Base-by-base conservation (phyloP, 768 basidiomycete genomes). In the Amanita thiersii region DNA sequence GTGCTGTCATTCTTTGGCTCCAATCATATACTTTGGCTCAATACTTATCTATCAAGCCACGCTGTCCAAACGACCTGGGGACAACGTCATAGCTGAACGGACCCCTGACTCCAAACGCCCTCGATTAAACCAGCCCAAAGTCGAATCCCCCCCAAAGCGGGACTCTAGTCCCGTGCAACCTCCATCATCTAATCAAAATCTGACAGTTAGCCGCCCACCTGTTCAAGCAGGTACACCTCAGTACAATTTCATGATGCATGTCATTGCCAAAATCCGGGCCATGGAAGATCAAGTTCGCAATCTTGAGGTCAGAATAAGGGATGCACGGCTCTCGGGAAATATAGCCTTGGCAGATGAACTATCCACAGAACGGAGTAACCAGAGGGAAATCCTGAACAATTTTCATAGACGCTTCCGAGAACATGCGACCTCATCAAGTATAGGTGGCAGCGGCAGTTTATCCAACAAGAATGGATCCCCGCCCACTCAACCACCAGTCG, bases 101-200 rank as follows among this genome's bases (percentile, higher is more conserved):
- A 59, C 65, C 5, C 65, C 72, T 33, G 77, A 79, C 34, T 17
- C 66, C 19, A 78, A 77, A 51, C 66, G 69, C 39, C 57, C 57
- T 5, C 61, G 65, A 26, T 48, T 69, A 9, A 53, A 56, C 9
- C 46, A 58, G 6, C 48, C 52, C 6, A 45, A 44, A 35, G 40
- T 50, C 11, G 54, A 51, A 19, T 52, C 48, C 14, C 54, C 56
- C 17, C 51, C 55, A 41, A 24, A 20, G n/a, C 39, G 32, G 12
- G 25, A 17, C 15, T 29, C 44, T 25, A 48, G 55, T 14, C 40
- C 54, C 4, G 48, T 52, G 6, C 46, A 46, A 20, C 48, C 45
- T 4, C 52, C 57, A 5, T 39, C 52, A 17, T 9, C 43, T 46
- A 54, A 39, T 20, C 50, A 18, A 34, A 51, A 19, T 45, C 50